Conservation (phyloP, 73 alveolate genomes). For the Paramecium pentaurelia region DNA sequence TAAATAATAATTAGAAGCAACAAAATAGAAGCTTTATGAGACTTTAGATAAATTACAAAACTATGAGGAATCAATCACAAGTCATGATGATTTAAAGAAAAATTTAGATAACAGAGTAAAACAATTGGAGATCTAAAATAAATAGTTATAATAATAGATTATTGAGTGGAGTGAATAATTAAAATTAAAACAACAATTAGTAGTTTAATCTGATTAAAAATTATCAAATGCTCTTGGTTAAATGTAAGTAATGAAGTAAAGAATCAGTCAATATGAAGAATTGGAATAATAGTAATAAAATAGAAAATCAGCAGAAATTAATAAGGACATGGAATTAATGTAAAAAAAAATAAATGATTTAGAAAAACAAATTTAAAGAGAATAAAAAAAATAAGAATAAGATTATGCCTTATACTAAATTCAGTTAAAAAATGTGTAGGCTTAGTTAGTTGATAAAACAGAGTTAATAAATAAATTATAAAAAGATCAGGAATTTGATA, state of each 20-base stretch:
- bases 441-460: background rate
- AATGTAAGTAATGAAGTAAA: background rate
- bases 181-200: background rate
- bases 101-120: background rate
- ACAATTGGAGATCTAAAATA: background rate
- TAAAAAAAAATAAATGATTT: background rate
- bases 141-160: background rate
- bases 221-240: background rate
- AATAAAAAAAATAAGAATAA: constrained; percentile 3
- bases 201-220: background rate
- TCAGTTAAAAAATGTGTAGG: background rate
- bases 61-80: background rate
- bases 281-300: background rate
- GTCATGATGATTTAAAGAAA: background rate
- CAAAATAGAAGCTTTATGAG: background rate
- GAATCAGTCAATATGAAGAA: background rate
- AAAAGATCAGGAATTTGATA: background rate
- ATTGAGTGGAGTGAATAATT: background rate
- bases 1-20: background rate
- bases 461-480: background rate
- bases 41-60: constrained; percentile 7
- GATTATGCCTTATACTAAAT: background rate
- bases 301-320: background rate
- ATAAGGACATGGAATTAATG: background rate
- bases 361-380: background rate